These are phyloP conservation scores for Akebia trifoliata DNA, from an alignment of 164 flowering plant genomes.

Conservation along the genomic window DNA sequence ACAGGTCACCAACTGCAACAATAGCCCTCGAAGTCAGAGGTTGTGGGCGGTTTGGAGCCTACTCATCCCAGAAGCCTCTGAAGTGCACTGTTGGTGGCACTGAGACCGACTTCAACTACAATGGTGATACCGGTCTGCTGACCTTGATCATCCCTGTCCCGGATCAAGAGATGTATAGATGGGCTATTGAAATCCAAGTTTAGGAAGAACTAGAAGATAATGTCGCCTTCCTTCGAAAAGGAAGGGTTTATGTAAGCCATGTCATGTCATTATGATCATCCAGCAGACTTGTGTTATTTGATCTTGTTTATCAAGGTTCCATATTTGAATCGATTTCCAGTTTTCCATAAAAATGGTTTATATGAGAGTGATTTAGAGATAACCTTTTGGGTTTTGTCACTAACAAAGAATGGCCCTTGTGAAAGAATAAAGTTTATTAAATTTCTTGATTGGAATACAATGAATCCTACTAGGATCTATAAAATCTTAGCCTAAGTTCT, in stretches of 20 bases:
- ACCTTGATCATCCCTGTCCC: slow-evolving; percentile 50
- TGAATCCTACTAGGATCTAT: no score
- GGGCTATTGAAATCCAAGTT: slow-evolving; percentile 45
- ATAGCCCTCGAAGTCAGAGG: slow-evolving; percentile 58
- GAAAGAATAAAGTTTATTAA: no score
- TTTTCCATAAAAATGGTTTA: no score
- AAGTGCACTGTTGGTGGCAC: slow-evolving; percentile 46
- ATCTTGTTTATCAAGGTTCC: no score
- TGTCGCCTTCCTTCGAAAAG: not conserved
- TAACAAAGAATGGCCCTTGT: no score
- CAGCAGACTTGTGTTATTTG: no score
- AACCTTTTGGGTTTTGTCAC: no score
- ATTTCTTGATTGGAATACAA: no score
- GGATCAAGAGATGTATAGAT: slow-evolving; percentile 39
- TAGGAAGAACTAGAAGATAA: slow-evolving; percentile 20
- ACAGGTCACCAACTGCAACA: slow-evolving; percentile 44
- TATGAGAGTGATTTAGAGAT: no score
- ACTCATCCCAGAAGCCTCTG: slow-evolving; percentile 70
- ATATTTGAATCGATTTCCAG: no score
- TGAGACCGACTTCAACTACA: slow-evolving; percentile 47
- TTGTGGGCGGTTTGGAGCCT: slow-evolving; percentile 75
- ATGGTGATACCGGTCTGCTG: slow-evolving; percentile 45
- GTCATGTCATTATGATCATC: no score
- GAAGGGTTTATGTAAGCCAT: not conserved
- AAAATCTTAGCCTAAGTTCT: no score